Evolutionary conservation across 192 early-diverging fungal species (phyloP).

Genomic region (Polychytrium aggregatum): DNA sequence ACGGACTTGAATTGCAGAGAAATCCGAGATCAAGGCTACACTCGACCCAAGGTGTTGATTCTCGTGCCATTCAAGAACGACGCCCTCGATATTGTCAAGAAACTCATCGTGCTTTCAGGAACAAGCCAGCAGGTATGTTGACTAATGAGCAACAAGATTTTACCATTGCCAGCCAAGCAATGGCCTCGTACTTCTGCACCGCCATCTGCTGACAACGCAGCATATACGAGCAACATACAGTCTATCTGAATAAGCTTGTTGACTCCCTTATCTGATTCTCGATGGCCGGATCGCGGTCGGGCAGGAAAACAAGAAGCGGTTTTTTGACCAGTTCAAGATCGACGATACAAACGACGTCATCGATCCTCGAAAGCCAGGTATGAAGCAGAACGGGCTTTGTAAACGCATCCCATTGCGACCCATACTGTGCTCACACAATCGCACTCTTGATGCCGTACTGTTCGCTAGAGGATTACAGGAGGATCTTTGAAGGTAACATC

Average conservation of each 20-base stretch:
- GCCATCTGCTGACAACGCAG: too few species aligned
- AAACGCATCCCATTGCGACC: too few species aligned
- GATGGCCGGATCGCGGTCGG: slow-evolving; percentile 1
- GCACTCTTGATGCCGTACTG: not conserved
- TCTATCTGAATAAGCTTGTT: too few species aligned
- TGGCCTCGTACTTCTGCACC: too few species aligned
- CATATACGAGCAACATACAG: too few species aligned
- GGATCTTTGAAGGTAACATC: slow-evolving; percentile 86
- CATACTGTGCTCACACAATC: too few species aligned
- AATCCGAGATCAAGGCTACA: slow-evolving; percentile 90
- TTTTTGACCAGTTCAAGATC: slow-evolving; percentile 67
- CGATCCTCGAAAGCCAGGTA: slow-evolving; percentile 40
- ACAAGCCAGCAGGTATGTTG: slow-evolving; percentile 64
- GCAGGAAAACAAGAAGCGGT: slow-evolving; percentile 70
- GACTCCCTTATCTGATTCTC: too few species aligned
- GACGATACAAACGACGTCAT: slow-evolving; percentile 47
- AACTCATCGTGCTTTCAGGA: slow-evolving; percentile 63
- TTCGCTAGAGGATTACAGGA: slow-evolving; percentile 55
- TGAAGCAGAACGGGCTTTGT: not conserved
- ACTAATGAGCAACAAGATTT: too few species aligned
- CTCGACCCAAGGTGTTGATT: slow-evolving; percentile 84
- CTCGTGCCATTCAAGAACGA: slow-evolving; percentile 76
- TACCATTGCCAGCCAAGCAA: too few species aligned
- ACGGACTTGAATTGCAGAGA: slow-evolving; percentile 36
- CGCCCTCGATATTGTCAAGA: slow-evolving; percentile 67